Percentiles rank a stretch among this genome's conserved stretches.
phyloP scores from a whole-genome alignment of 2,329 filamentous ascomycete species.

The Penicillium olsonii region DNA sequence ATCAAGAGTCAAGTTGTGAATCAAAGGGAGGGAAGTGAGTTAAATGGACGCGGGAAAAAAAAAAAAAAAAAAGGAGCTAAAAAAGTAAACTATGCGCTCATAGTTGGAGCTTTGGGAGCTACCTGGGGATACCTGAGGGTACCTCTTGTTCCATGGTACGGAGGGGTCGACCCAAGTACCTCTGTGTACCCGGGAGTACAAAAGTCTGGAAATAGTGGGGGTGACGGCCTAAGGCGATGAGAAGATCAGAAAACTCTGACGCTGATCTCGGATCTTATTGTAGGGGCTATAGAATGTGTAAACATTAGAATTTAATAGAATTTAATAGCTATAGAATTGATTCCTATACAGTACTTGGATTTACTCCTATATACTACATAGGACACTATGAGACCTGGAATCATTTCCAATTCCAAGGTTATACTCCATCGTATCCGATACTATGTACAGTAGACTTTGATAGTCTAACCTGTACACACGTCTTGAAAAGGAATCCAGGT shows the following conservation, averaged over 20 bases:
- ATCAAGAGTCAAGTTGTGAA: conserved; percentile 1
- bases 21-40: conserved; percentile 6
- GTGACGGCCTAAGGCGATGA: background rate
- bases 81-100: conserved; percentile 22
- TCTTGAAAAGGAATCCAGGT: no score
- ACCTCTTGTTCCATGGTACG: background rate
- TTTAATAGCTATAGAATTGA: no score
- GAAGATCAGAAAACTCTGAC: conserved; percentile 13
- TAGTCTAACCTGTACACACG: no score
- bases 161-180: background rate
- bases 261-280: conserved; percentile 14
- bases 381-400: no score
- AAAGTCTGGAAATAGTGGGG: conserved; percentile 7
- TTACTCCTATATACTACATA: no score
- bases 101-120: conserved; percentile 14
- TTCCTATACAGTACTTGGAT: no score
- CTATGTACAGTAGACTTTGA: no score
- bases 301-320: no score
- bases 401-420: no score
- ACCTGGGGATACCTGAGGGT: conserved; percentile 15
- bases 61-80: conserved; percentile 5
- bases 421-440: no score
- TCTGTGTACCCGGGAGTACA: conserved; percentile 8
- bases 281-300: no score
- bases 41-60: conserved; percentile 5